Percentiles rank a stretch among this genome's conserved stretches.
Conservation (phyloP, 2,329 filamentous ascomycete species). For the Colletotrichum shisoi region DNA sequence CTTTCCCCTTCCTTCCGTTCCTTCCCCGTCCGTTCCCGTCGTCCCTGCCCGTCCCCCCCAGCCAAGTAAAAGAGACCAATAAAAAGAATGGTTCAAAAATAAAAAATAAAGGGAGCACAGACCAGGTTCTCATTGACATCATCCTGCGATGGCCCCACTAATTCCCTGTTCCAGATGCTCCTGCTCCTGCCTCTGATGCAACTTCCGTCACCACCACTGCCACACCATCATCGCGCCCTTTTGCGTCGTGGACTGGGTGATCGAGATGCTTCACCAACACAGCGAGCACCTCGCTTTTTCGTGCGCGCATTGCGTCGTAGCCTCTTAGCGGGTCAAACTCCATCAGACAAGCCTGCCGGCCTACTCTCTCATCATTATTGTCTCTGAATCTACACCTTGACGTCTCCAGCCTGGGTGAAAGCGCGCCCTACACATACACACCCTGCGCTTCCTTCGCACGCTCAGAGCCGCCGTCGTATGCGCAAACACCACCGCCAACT, state of each 20-base stretch:
- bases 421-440: neutral
- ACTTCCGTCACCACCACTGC: conserved; percentile 17
- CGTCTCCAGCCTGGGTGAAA: neutral
- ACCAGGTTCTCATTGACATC: conserved; percentile 31
- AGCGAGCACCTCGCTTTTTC: conserved; percentile 12
- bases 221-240: conserved; percentile 21
- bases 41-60: neutral
- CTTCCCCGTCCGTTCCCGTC: conserved; percentile 12
- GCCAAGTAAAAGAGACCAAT: no score
- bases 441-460: neutral
- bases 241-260: neutral
- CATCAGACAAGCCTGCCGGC: neutral
- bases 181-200: neutral
- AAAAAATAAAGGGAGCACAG: neutral
- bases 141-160: conserved; percentile 24
- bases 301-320: conserved; percentile 6
- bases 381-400: conserved; percentile 19
- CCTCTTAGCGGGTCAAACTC: neutral
- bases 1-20: conserved; percentile 1
- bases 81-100: no score
- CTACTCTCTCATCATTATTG: neutral
- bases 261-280: conserved; percentile 27
- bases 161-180: conserved; percentile 23
- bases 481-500: conserved; percentile 16
- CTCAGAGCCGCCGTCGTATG: conserved; percentile 19